These are phyloP conservation scores for Radiomyces spectabilis DNA, from an alignment of 192 early-diverging fungal genomes.

Conservation along the genomic window DNA sequence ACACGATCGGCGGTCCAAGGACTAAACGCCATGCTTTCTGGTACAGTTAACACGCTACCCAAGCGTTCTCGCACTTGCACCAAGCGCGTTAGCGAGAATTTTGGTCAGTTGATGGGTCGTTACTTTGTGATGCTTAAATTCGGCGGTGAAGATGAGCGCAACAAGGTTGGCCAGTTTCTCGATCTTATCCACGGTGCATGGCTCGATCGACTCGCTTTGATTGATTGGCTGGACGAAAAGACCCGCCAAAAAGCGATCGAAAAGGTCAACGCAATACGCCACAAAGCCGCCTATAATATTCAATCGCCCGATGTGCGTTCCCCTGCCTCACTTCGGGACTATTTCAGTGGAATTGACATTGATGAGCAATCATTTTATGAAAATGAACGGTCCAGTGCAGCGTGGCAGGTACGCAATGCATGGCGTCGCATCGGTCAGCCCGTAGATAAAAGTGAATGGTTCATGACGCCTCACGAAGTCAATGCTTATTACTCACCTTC, in stretches of 20 bases:
- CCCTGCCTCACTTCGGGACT: conserved; percentile 34
- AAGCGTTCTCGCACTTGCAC: conserved; percentile 36
- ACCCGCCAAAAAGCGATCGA: conserved; percentile 31
- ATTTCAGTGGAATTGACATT: conserved; percentile 44
- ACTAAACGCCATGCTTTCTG: too few species aligned
- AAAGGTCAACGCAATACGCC: conserved; percentile 32
- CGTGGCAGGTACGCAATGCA: conserved; percentile 25
- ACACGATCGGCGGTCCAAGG: too few species aligned
- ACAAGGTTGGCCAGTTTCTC: conserved; percentile 31
- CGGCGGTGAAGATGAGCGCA: conserved; percentile 35
- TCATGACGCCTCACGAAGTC: conserved; percentile 50
- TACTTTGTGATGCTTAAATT: conserved; percentile 35
- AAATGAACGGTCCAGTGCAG: conserved; percentile 42
- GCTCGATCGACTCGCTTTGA: conserved; percentile 15
- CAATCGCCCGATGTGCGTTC: conserved; percentile 48
- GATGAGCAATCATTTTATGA: conserved; percentile 46
- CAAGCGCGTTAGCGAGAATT: background rate
- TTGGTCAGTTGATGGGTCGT: conserved; percentile 22
- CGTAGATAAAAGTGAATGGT: conserved; percentile 42
- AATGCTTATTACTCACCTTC: conserved; percentile 50
- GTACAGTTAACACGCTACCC: too few species aligned
- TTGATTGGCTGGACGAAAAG: conserved; percentile 37
- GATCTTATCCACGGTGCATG: conserved; percentile 29
- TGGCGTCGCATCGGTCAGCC: conserved; percentile 23
- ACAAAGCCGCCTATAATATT: conserved; percentile 58